A percentile compares a stretch with the other conserved stretches of the same genome.
Conservation (phyloP, 495 filamentous ascomycete species). For the Melanomma pulvis-pyrius region DNA sequence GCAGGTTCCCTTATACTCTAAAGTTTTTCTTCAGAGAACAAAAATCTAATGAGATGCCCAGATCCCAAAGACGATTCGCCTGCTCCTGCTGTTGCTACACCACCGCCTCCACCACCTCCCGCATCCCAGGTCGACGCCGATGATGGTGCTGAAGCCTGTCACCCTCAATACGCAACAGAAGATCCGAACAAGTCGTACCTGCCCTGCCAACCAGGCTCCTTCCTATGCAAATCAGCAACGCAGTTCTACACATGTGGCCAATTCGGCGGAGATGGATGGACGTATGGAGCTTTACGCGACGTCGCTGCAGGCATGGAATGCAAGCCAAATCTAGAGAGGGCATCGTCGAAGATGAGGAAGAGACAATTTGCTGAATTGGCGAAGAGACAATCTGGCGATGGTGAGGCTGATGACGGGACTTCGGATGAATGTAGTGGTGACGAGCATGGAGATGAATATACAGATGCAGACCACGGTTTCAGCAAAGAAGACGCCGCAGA, state of each 20-base stretch:
- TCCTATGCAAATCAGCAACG: slow-evolving; percentile 40
- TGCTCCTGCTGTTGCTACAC: not conserved
- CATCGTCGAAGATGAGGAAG: not conserved
- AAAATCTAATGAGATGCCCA: not conserved
- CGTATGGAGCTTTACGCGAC: slow-evolving; percentile 33
- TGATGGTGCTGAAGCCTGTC: not conserved
- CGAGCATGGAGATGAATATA: not conserved
- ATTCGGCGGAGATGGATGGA: slow-evolving; percentile 19
- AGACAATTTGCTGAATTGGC: not conserved
- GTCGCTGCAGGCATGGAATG: slow-evolving; percentile 42
- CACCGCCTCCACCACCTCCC: slow-evolving; percentile 9
- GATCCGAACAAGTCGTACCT: slow-evolving; percentile 34
- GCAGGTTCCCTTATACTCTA: not conserved
- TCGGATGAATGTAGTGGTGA: not conserved
- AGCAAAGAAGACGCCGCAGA: not conserved
- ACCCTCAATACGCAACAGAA: slow-evolving; percentile 29
- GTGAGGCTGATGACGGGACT: not conserved
- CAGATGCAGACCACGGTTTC: not conserved
- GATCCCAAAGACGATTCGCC: too few relatives aligned
- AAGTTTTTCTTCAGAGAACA: not conserved
- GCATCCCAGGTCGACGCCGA: not conserved
- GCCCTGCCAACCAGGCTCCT: slow-evolving; percentile 42
- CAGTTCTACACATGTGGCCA: slow-evolving; percentile 41
- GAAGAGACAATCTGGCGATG: not conserved
- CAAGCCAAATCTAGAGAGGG: slow-evolving; percentile 25